A percentile compares a stretch with the other conserved stretches of the same genome.
These are phyloP conservation scores for Stagonosporopsis tanaceti DNA, from an alignment of 2,329 filamentous ascomycete genomes.

Conservation along the genomic window DNA sequence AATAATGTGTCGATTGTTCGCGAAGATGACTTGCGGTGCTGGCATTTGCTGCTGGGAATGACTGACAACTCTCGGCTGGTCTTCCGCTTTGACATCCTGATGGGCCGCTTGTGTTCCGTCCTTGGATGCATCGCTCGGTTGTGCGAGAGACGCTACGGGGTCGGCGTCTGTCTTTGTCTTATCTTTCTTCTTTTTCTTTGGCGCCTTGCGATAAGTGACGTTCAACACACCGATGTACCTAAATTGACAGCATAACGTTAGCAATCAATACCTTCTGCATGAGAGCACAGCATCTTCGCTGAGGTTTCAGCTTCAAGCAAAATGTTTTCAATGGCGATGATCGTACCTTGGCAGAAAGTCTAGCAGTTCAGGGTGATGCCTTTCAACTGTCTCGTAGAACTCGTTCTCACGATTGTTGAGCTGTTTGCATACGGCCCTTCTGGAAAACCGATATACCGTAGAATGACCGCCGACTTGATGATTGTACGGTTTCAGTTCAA, in stretches of 20 bases:
- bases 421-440: constrained; percentile 95
- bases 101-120: constrained; percentile 25
- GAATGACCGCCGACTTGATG: constrained; percentile 98
- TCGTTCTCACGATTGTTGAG: constrained; percentile 98
- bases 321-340: constrained; percentile 24
- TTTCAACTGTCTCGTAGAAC: constrained; percentile 97
- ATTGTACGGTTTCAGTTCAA: constrained; percentile 94
- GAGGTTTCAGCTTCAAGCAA: constrained; percentile 51
- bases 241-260: constrained; percentile 44
- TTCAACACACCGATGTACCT: constrained; percentile 98
- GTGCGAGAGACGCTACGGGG: constrained; percentile 22
- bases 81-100: constrained; percentile 23
- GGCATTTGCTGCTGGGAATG: constrained; percentile 79
- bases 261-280: constrained; percentile 27
- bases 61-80: constrained; percentile 62
- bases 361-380: constrained; percentile 85
- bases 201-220: constrained; percentile 88
- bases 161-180: constrained; percentile 35
- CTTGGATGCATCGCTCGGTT: constrained; percentile 28
- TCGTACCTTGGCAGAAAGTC: constrained; percentile 81
- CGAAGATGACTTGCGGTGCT: constrained; percentile 89
- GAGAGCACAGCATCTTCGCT: constrained; percentile 42
- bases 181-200: constrained; percentile 65
- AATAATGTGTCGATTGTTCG: constrained; percentile 93
- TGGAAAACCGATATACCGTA: constrained; percentile 94